Conservation (phyloP, 768 basidiomycete species). For the Tricholoma sp. region DNA sequence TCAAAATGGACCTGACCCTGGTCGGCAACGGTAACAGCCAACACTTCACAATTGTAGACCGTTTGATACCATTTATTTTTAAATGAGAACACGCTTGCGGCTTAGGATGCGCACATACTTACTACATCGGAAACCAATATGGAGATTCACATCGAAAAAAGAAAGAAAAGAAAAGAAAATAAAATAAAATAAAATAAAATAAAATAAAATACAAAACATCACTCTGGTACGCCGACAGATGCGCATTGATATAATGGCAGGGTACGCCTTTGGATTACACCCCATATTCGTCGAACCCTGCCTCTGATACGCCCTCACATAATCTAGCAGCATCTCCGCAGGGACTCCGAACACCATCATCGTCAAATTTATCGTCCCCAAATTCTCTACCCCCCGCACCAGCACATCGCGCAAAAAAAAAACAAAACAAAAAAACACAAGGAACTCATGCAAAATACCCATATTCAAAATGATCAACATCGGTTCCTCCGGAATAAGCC, state of each 20-base stretch:
- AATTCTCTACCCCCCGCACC: conserved; percentile 39
- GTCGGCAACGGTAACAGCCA: too few species aligned
- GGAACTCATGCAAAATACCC: conserved; percentile 51
- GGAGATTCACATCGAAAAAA: too few species aligned
- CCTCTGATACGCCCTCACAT: conserved; percentile 84
- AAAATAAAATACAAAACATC: conserved; percentile 18
- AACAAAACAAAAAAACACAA: not conserved
- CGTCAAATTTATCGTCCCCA: conserved; percentile 53
- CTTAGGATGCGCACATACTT: too few species aligned
- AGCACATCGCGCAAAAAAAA: too few species aligned
- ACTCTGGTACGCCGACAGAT: conserved; percentile 57
- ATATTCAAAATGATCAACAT: conserved; percentile 58
- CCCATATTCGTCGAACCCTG: too few species aligned
- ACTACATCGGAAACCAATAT: too few species aligned
- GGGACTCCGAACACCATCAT: conserved; percentile 71
- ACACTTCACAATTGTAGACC: too few species aligned
- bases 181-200: too few species aligned
- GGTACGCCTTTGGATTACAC: conserved; percentile 59
- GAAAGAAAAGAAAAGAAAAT: too few species aligned
- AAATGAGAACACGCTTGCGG: too few species aligned
- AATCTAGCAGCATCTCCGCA: conserved; percentile 67
- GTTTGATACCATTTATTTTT: too few species aligned
- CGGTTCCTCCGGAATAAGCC: conserved; percentile 59
- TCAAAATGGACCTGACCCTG: too few species aligned
- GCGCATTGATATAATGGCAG: conserved; percentile 62